Evolutionary conservation across 371 early-diverging fungal genomes (phyloP).

Genomic region (Haplosporangium sp.): DNA sequence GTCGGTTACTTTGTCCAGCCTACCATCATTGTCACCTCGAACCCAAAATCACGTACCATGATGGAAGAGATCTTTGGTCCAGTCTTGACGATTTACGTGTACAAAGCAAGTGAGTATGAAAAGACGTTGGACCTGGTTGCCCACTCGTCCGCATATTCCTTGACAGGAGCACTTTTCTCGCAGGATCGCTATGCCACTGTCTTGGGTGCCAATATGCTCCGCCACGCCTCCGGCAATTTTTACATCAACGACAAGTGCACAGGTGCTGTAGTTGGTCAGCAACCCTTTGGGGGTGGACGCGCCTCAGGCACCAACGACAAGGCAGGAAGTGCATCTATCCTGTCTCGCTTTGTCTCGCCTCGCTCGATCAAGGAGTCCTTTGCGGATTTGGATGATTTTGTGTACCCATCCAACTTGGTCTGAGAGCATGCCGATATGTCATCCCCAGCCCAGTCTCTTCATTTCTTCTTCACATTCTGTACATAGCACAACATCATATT

Average conservation of each 20-base stretch:
- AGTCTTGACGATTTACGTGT: background rate
- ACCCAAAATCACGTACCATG: background rate
- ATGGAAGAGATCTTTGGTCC: background rate
- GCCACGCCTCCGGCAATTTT: constrained; percentile 96
- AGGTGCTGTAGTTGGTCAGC: constrained; percentile 98
- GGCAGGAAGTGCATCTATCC: constrained; percentile 78
- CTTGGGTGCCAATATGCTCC: constrained; percentile 78
- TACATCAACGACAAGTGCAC: constrained; percentile 99
- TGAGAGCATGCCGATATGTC: constrained; percentile 25
- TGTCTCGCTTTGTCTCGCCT: constrained; percentile 92
- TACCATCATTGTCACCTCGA: background rate
- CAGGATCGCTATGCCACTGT: constrained; percentile 85
- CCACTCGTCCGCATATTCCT: background rate
- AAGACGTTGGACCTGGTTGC: background rate
- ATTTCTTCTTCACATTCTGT: too few relatives aligned
- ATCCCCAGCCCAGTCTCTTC: too few relatives aligned
- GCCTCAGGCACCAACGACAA: constrained; percentile 98
- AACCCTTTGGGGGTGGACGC: constrained; percentile 97
- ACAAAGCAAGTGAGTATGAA: background rate
- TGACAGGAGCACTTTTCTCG: constrained; percentile 76
- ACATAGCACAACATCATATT: too few relatives aligned
- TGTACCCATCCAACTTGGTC: constrained; percentile 89
- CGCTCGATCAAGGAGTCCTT: constrained; percentile 98
- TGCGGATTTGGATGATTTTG: constrained; percentile 79
- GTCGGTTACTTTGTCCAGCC: background rate